A percentile compares a stretch with the other conserved stretches of the same genome.
Evolutionary conservation across 352 stramenopile species (phyloP).

Genomic region (Phytophthora megakarya): DNA sequence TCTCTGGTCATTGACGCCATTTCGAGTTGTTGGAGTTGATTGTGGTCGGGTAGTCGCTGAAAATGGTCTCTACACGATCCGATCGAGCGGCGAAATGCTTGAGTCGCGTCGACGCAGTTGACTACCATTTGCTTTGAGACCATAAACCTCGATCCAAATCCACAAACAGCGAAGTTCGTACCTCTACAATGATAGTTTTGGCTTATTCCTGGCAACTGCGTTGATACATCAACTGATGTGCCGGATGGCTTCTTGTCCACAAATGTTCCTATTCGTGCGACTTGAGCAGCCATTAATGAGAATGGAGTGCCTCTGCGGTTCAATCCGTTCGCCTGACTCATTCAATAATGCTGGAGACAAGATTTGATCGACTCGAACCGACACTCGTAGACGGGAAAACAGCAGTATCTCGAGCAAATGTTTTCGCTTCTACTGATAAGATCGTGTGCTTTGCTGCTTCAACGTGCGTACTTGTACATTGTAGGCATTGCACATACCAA

Average conservation of each 20-base stretch:
- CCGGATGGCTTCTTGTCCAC: not conserved
- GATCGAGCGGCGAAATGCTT: slow-evolving; percentile 3
- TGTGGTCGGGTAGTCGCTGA: not conserved
- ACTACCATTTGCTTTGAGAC: too few species aligned
- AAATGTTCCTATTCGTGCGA: not conserved
- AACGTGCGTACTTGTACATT: too few species aligned
- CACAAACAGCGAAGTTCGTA: not conserved
- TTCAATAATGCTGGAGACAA: slow-evolving; percentile 12
- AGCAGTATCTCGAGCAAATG: slow-evolving; percentile 19
- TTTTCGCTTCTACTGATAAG: slow-evolving; percentile 13
- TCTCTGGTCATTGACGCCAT: not conserved
- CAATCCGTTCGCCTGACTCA: slow-evolving; percentile 10
- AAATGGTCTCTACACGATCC: slow-evolving; percentile 12
- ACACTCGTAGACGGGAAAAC: slow-evolving; percentile 6
- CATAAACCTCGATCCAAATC: too few species aligned
- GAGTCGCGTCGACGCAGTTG: too few species aligned
- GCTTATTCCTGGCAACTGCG: too few species aligned
- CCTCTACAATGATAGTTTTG: not conserved
- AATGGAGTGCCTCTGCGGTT: not conserved
- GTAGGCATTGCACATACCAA: too few species aligned
- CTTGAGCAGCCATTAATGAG: not conserved
- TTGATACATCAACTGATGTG: not conserved
- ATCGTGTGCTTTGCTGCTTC: not conserved
- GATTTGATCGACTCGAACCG: not conserved
- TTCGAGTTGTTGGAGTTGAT: not conserved